Conservation (phyloP, 148 eudicot species). For the Arbutus unedo region DNA sequence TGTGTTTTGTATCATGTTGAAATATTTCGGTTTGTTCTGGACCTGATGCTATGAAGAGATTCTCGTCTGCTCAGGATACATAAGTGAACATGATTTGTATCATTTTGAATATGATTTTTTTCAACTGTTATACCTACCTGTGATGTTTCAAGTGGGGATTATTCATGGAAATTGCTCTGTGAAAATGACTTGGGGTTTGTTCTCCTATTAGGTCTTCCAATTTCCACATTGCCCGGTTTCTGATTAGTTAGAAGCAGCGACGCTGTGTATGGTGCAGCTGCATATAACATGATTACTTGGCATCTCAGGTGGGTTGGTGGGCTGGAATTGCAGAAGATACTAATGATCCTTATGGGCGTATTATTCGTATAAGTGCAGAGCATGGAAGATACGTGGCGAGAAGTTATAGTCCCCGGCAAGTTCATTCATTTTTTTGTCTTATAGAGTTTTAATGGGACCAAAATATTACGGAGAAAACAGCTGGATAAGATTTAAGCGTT, state of each 20-base stretch:
- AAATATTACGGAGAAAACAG: background rate
- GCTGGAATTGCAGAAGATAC: slow-evolving; percentile 78
- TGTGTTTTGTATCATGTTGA: background rate
- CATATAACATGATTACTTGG: slow-evolving; percentile 9
- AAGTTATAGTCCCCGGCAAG: slow-evolving; percentile 88
- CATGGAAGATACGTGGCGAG: slow-evolving; percentile 95
- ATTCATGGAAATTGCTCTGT: background rate
- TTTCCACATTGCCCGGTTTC: background rate
- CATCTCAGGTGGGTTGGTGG: slow-evolving; percentile 97
- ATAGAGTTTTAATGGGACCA: background rate
- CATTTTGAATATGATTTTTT: background rate
- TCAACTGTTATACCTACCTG: background rate
- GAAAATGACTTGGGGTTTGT: background rate
- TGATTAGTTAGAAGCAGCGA: background rate
- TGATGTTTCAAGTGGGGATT: background rate
- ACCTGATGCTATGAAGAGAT: background rate
- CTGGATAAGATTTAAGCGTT: background rate
- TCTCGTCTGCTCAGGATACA: background rate
- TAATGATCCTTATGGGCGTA: slow-evolving; percentile 78
- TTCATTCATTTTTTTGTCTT: background rate
- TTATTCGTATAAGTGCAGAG: slow-evolving; percentile 91
- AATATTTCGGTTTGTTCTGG: background rate
- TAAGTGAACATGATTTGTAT: background rate
- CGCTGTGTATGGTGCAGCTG: background rate
- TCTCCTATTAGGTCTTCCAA: background rate